Evolutionary conservation across 2,329 filamentous ascomycete species (phyloP).

Genomic region (Microdochium bolleyi): DNA sequence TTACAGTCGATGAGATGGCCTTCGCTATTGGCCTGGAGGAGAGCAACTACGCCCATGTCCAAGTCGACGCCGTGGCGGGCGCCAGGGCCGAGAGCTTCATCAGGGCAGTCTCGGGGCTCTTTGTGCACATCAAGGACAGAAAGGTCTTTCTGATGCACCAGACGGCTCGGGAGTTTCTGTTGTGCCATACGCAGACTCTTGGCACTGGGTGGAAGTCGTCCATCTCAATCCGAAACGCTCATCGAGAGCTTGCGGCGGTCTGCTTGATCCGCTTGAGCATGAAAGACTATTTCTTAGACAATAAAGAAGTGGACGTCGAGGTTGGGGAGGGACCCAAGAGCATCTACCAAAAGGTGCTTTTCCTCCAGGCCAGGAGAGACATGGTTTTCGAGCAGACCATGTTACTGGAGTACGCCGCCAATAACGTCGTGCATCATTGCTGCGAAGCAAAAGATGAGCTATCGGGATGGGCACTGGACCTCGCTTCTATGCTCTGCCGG

Average conservation of each 20-base stretch:
- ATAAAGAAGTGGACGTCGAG: too few species aligned
- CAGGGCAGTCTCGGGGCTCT: conserved; percentile 23
- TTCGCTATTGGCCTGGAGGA: conserved; percentile 14
- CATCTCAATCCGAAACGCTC: neutral
- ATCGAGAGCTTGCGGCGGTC: neutral
- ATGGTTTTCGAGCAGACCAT: too few species aligned
- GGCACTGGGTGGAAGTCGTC: neutral
- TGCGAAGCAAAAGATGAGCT: too few species aligned
- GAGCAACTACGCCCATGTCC: conserved; percentile 4
- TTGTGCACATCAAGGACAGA: conserved; percentile 20
- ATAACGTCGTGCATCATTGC: too few species aligned
- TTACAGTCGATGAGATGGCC: conserved; percentile 22
- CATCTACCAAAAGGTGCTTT: too few species aligned
- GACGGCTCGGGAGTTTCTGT: conserved; percentile 26
- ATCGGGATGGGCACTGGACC: too few species aligned
- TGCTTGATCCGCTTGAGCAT: neutral
- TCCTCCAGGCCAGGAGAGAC: too few species aligned
- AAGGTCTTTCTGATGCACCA: conserved; percentile 29
- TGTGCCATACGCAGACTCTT: neutral
- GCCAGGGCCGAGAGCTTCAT: conserved; percentile 11
- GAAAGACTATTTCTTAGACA: too few species aligned
- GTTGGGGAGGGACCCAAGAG: too few species aligned
- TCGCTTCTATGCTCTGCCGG: too few species aligned
- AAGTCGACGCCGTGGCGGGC: conserved; percentile 5
- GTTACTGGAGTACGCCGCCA: too few species aligned